phyloP scores from a whole-genome alignment of 2,329 filamentous ascomycete genomes.

The Dissoconium aciculare region DNA sequence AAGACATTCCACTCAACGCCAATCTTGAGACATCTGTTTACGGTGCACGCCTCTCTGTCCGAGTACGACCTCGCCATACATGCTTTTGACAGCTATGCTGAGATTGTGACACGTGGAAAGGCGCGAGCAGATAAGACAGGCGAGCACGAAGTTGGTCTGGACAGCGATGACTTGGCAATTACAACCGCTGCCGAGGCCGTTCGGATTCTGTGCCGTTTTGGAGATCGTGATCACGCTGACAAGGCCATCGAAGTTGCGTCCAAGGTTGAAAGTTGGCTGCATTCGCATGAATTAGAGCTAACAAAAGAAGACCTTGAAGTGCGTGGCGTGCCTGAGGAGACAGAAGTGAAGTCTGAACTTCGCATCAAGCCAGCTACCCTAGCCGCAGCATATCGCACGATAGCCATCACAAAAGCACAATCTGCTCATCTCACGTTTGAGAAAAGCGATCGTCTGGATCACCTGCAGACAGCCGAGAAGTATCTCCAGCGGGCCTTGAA shows the following conservation, averaged over 20 bases:
- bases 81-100: constrained; percentile 80
- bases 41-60: constrained; percentile 69
- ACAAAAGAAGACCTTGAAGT: constrained; percentile 9
- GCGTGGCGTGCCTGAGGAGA: constrained; percentile 6
- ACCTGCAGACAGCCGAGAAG: constrained; percentile 63
- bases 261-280: constrained; percentile 59
- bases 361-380: constrained; percentile 45
- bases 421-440: constrained; percentile 77
- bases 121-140: constrained; percentile 64
- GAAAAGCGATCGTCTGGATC: constrained; percentile 46
- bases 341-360: constrained; percentile 2
- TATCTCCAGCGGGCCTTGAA: constrained; percentile 46
- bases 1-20: constrained; percentile 93
- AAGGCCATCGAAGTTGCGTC: constrained; percentile 58
- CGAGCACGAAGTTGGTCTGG: constrained; percentile 54
- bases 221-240: constrained; percentile 57
- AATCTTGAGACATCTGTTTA: constrained; percentile 73
- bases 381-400: constrained; percentile 62
- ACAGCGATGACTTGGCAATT: constrained; percentile 62
- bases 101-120: constrained; percentile 74
- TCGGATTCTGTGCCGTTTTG: constrained; percentile 67
- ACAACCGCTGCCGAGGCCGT: constrained; percentile 70
- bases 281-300: constrained; percentile 23
- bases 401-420: constrained; percentile 72
- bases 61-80: constrained; percentile 88